Evolutionary conservation across 495 filamentous ascomycete genomes (phyloP).

Genomic region (Aspergillus mulundensis): DNA sequence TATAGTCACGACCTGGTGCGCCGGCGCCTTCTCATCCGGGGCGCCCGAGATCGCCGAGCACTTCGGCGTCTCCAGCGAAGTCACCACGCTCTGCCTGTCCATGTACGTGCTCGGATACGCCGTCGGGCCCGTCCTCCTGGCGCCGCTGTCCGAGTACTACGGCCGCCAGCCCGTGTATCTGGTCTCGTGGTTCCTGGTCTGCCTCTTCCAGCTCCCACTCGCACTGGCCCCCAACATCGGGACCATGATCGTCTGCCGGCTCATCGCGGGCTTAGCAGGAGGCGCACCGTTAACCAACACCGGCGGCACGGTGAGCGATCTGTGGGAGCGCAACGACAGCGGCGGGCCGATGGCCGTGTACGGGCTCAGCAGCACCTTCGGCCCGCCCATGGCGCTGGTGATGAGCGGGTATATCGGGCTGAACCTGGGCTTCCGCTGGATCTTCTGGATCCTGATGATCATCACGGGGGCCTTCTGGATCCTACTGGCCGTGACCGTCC

Average conservation of each 20-base stretch:
- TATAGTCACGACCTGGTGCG: slow-evolving; percentile 43
- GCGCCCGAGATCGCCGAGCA: slow-evolving; percentile 33
- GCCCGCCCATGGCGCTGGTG: slow-evolving; percentile 58
- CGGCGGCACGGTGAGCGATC: slow-evolving; percentile 70
- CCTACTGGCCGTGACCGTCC: slow-evolving; percentile 46
- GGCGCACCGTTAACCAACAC: slow-evolving; percentile 68
- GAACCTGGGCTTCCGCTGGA: slow-evolving; percentile 19
- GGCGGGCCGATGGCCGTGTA: slow-evolving; percentile 62
- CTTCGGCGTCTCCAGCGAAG: slow-evolving; percentile 38
- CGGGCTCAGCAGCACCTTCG: slow-evolving; percentile 52
- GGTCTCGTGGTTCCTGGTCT: slow-evolving; percentile 56
- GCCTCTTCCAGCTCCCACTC: slow-evolving; percentile 57
- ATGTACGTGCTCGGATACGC: slow-evolving; percentile 52
- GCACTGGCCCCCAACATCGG: slow-evolving; percentile 52
- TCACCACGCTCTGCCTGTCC: slow-evolving; percentile 47
- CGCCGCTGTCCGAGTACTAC: slow-evolving; percentile 61
- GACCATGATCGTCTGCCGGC: slow-evolving; percentile 56
- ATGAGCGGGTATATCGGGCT: slow-evolving; percentile 54
- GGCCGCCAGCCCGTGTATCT: slow-evolving; percentile 54
- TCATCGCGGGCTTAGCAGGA: slow-evolving; percentile 74
- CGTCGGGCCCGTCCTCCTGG: slow-evolving; percentile 54
- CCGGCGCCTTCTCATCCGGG: slow-evolving; percentile 41
- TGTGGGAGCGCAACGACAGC: slow-evolving; percentile 59
- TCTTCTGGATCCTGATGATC: slow-evolving; percentile 57
- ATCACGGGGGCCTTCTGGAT: slow-evolving; percentile 59